Conservation (phyloP, 2,329 filamentous ascomycete genomes). For the Pseudogymnoascus pannorum region DNA sequence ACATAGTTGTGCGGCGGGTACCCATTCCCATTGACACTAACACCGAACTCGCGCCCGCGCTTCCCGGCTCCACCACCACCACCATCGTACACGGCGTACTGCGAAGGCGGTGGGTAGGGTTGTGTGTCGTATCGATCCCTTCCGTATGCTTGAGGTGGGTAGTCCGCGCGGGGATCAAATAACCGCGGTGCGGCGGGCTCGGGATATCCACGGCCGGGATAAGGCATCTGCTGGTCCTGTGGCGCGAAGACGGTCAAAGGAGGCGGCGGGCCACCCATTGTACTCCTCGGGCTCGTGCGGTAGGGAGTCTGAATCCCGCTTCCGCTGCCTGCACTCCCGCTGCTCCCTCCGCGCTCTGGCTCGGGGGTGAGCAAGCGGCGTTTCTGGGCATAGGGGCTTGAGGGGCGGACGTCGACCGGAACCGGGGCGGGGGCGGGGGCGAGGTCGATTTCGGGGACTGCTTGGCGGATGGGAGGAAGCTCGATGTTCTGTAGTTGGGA, state of each 20-base stretch:
- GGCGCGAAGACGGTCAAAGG: not conserved
- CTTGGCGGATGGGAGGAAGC: too few relatives aligned
- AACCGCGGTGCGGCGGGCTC: not conserved
- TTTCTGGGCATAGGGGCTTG: too few relatives aligned
- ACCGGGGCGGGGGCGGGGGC: too few relatives aligned
- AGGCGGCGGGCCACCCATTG: not conserved
- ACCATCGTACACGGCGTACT: not conserved
- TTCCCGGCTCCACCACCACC: not conserved
- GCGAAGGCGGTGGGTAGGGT: not conserved
- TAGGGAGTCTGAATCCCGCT: not conserved
- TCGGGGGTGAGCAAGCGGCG: not conserved
- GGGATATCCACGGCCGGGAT: not conserved
- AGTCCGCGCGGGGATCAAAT: not conserved
- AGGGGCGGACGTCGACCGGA: too few relatives aligned
- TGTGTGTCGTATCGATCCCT: not conserved
- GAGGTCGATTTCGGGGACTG: too few relatives aligned
- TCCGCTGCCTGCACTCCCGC: not conserved
- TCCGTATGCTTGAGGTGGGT: not conserved
- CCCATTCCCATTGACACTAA: not conserved
- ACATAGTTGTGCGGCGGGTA: not conserved
- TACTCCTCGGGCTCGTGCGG: not conserved
- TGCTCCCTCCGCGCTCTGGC: not conserved
- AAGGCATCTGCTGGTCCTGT: not conserved
- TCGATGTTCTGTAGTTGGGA: too few relatives aligned
- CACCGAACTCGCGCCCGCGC: not conserved